Percentiles rank a stretch among this genome's conserved stretches.
Conservation (phyloP, 2,329 filamentous ascomycete species). For the Verticillium isaacii region DNA sequence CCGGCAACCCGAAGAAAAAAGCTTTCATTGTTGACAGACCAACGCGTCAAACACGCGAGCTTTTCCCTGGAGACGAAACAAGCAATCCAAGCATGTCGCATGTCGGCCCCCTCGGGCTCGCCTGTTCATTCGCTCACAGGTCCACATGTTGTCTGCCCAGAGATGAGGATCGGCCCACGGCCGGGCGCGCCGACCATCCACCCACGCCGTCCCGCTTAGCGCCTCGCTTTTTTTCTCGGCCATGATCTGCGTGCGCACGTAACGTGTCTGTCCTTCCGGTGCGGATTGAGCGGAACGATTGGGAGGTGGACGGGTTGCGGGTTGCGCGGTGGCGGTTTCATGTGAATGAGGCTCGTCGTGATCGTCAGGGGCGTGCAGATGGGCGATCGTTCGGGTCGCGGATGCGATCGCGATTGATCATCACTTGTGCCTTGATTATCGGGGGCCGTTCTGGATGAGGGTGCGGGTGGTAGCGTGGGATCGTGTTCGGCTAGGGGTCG, state of each 20-base stretch:
- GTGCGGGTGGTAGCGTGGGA: background rate
- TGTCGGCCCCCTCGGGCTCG: background rate
- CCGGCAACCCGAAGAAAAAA: background rate
- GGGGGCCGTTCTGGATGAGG: background rate
- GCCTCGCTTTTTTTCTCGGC: background rate
- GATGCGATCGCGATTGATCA: background rate
- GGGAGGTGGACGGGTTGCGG: background rate
- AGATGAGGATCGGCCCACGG: background rate
- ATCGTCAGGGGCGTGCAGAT: constrained; percentile 1
- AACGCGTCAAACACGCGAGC: background rate
- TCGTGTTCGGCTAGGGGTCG: background rate
- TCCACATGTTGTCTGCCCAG: background rate
- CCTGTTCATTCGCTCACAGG: background rate
- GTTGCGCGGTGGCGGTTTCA: constrained; percentile 1
- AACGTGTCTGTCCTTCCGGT: too few species aligned
- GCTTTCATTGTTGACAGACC: background rate
- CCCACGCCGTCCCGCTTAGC: background rate
- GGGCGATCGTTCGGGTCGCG: background rate
- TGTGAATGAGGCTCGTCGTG: background rate
- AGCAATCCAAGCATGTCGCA: too few species aligned
- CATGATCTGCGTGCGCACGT: background rate
- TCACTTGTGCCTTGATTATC: background rate
- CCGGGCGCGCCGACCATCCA: background rate
- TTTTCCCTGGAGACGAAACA: too few species aligned
- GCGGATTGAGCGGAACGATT: background rate